Conservation (phyloP, 441 rosid species). For the Biscutella laevigata region DNA sequence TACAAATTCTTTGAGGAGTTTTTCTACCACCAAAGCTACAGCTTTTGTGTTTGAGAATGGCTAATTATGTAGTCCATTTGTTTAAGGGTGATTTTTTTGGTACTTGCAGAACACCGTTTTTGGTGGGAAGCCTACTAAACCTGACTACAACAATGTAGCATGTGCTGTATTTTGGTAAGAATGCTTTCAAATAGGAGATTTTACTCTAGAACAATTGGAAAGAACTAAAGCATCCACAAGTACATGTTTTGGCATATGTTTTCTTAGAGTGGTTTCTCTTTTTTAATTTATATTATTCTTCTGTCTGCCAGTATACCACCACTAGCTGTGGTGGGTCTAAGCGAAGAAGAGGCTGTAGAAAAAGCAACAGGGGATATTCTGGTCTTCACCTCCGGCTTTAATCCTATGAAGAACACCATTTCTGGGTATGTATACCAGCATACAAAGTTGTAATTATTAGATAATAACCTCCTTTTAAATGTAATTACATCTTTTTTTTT, state of each 20-base stretch:
- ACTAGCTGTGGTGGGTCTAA: conserved; percentile 78
- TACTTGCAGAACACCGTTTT: conserved; percentile 83
- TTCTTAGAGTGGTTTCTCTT: neutral
- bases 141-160: conserved; percentile 68
- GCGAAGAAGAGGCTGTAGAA: conserved; percentile 88
- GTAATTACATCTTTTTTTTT: conserved; percentile 11
- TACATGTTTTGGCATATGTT: no score
- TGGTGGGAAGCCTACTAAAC: conserved; percentile 69
- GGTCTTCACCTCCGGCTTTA: conserved; percentile 86
- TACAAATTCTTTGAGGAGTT: neutral
- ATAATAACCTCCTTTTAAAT: neutral
- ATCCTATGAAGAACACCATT: conserved; percentile 92
- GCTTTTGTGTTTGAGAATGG: conserved; percentile 12
- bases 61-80: neutral
- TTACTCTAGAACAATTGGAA: neutral
- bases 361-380: conserved; percentile 68
- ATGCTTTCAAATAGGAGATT: neutral
- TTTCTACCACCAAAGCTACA: neutral
- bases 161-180: conserved; percentile 86
- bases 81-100: neutral
- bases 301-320: conserved; percentile 69
- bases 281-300: neutral
- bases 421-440: conserved; percentile 59
- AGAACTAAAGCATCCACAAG: neutral
- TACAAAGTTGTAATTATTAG: conserved; percentile 9